These are phyloP conservation scores for Discostella pseudostelligera DNA, from an alignment of 108 stramenopile species.

Conservation along the genomic window DNA sequence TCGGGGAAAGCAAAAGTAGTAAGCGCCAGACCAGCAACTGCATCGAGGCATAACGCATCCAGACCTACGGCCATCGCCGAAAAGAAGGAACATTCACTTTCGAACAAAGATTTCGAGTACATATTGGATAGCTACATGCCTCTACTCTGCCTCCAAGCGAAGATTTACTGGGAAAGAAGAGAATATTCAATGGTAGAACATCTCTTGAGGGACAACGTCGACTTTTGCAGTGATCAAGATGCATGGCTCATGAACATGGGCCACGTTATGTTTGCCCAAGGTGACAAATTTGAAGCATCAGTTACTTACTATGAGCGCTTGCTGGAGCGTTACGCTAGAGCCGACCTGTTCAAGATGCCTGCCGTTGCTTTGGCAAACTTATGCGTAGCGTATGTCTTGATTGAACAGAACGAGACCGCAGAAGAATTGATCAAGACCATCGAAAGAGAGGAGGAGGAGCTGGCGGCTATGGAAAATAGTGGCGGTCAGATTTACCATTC, in stretches of 20 bases:
- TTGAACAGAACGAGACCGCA: slow-evolving; percentile 80
- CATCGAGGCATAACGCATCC: slow-evolving; percentile 20
- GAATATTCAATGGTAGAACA: slow-evolving; percentile 81
- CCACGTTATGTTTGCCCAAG: slow-evolving; percentile 82
- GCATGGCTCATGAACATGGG: slow-evolving; percentile 84
- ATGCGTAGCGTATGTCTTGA: slow-evolving; percentile 88
- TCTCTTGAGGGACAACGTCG: slow-evolving; percentile 70
- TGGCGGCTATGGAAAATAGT: slow-evolving; percentile 29
- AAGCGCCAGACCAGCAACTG: slow-evolving; percentile 11
- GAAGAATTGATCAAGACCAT: slow-evolving; percentile 81
- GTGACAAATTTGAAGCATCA: slow-evolving; percentile 73
- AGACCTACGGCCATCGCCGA: slow-evolving; percentile 36
- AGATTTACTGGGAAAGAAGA: slow-evolving; percentile 84
- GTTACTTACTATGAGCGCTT: slow-evolving; percentile 83
- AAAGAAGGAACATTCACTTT: slow-evolving; percentile 2
- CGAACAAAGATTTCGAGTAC: slow-evolving; percentile 62
- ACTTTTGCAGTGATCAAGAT: slow-evolving; percentile 79
- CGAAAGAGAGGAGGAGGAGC: slow-evolving; percentile 73
- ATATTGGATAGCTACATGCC: slow-evolving; percentile 72
- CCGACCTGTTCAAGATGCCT: slow-evolving; percentile 64
- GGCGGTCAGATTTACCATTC: slow-evolving; percentile 49
- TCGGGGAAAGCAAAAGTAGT: slow-evolving; percentile 4
- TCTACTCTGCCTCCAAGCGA: slow-evolving; percentile 76
- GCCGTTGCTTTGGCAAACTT: slow-evolving; percentile 89
- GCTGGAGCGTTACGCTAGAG: slow-evolving; percentile 37